Percentiles rank a stretch among this genome's conserved stretches.
Evolutionary conservation across 208 protist genomes (phyloP).

Genomic region (Herpetomonas tarakana): DNA sequence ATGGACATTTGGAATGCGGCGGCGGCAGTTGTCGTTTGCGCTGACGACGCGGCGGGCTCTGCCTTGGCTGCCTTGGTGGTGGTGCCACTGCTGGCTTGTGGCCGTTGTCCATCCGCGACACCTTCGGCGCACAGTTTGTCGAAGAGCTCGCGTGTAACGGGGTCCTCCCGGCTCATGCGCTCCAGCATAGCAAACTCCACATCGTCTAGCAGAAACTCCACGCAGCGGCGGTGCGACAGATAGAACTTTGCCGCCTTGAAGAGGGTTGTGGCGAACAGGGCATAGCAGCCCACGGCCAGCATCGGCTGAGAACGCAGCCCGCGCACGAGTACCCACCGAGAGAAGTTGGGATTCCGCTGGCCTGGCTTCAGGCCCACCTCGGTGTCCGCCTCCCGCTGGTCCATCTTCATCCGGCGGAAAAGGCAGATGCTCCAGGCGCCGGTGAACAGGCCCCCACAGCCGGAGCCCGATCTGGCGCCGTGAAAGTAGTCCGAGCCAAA

Average conservation of each 20-base stretch:
- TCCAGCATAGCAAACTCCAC: conserved; percentile 53
- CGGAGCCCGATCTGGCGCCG: conserved; percentile 57
- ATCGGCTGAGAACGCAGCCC: conserved; percentile 73
- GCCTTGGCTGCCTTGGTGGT: background rate
- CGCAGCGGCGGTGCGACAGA: conserved; percentile 61
- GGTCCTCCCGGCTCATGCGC: conserved; percentile 17
- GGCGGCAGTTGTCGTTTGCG: background rate
- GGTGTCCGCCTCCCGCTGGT: conserved; percentile 49
- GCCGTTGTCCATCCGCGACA: too few relatives aligned
- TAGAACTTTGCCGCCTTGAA: conserved; percentile 71
- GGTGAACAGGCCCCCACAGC: conserved; percentile 35
- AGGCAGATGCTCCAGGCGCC: conserved; percentile 24
- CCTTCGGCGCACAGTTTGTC: conserved; percentile 12
- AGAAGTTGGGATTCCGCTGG: conserved; percentile 34
- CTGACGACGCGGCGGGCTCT: background rate
- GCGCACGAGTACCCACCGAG: conserved; percentile 41
- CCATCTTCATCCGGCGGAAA: conserved; percentile 41
- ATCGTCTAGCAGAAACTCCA: conserved; percentile 76
- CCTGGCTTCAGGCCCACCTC: conserved; percentile 28
- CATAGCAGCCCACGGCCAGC: conserved; percentile 66
- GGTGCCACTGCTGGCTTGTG: background rate
- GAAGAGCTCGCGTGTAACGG: conserved; percentile 6
- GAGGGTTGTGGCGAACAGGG: conserved; percentile 42
- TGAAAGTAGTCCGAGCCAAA: conserved; percentile 80
- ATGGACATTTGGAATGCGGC: background rate